Base-by-base conservation (phyloP, 306 rosid genomes). In the Gillenia trifoliata region DNA sequence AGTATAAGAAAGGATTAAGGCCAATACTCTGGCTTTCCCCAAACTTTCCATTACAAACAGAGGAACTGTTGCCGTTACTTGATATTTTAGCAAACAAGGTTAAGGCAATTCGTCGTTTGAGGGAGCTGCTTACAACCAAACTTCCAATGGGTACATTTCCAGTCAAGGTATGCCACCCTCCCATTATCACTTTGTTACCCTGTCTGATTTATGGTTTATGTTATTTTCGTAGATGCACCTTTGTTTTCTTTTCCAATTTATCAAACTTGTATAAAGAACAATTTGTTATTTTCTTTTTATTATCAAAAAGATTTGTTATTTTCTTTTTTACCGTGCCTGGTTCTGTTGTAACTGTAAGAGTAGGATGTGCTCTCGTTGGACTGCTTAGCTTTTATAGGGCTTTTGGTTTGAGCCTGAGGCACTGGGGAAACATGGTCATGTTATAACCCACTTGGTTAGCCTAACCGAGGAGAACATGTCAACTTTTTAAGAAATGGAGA, bases 1-100 rank as follows among this genome's bases (percentile, higher is more conserved):
- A 95, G 85, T 95, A 92, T 45, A 95, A 92, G 85, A 95, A 92
- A 81, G 99, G 99, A 50, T 84, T 92, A 72, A 90, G 97, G 85
- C 99, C 99, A 26, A 82, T 92, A 78, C 97, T 95, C 67, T 95
- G 99, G 98, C 99, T 95, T 78, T 89, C 99, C 43, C 97, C 97
- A 43, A 89, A 76, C 81, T 92, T 92, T 76, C 99, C 99, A 0
- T 82, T 95, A 25, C 91, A 90, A 82, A 83, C 86, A 9, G 99
- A 92, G 72, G 99, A 95, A 55, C 86, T 95, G 34, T 68, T 95
- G 82, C 99, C 98, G 10, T 88, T 95, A 88, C 98, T 95, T 66
- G 99, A 95, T 78, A 95, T 95, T 80, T 89, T 95, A 75, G 98
- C 99, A 1, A 90, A 89, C 81, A 95, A 95, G 83, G 99, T 95